Percentiles rank a stretch among this genome's conserved stretches.
Evolutionary conservation across 768 basidiomycete genomes (phyloP).

Genomic region (Suillus americanus): DNA sequence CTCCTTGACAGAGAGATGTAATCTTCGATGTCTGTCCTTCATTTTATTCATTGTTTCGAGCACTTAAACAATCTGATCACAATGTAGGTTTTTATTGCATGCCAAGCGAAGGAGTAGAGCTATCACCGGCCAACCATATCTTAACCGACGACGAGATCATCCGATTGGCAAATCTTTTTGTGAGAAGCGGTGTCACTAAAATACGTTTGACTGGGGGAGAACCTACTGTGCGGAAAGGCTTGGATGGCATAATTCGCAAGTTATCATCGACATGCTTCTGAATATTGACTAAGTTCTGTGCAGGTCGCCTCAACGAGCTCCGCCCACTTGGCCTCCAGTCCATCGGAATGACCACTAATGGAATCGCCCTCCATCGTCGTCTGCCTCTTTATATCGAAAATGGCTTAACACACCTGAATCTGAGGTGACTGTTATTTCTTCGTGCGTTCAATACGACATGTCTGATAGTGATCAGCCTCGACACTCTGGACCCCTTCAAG

Average conservation of each 20-base stretch:
- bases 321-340: slow-evolving; percentile 61
- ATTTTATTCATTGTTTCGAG: slow-evolving; percentile 4
- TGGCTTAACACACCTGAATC: slow-evolving; percentile 76
- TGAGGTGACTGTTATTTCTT: slow-evolving; percentile 44
- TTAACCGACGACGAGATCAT: slow-evolving; percentile 77
- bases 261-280: slow-evolving; percentile 7
- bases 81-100: slow-evolving; percentile 85
- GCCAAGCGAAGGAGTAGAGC: slow-evolving; percentile 76
- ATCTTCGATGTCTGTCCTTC: slow-evolving; percentile 66
- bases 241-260: slow-evolving; percentile 67
- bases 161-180: slow-evolving; percentile 74
- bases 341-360: slow-evolving; percentile 87
- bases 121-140: slow-evolving; percentile 67
- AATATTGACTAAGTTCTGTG: slow-evolving; percentile 10
- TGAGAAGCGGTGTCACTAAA: slow-evolving; percentile 80
- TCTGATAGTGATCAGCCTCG: slow-evolving; percentile 49
- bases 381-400: slow-evolving; percentile 65
- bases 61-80: neutral
- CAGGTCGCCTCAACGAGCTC: slow-evolving; percentile 65
- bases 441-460: slow-evolving; percentile 3
- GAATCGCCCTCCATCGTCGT: slow-evolving; percentile 70
- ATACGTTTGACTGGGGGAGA: slow-evolving; percentile 89
- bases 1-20: slow-evolving; percentile 84
- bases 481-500: slow-evolving; percentile 83
- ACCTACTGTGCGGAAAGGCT: slow-evolving; percentile 78